A percentile compares a stretch with the other conserved stretches of the same genome.
Conservation (phyloP, 345 rosid genomes). For the Aegle marmelos region DNA sequence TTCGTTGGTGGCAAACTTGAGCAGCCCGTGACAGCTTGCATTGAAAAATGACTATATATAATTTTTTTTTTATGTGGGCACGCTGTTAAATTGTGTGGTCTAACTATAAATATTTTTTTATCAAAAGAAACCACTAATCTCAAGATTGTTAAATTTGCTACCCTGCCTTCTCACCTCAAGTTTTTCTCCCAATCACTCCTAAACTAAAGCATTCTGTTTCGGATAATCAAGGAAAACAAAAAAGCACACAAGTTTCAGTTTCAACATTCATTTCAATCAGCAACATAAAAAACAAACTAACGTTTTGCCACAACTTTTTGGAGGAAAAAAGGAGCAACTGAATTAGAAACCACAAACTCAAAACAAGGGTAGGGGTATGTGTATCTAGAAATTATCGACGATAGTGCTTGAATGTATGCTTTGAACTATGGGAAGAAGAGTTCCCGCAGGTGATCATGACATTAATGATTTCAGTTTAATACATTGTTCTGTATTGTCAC, state of each 20-base stretch:
- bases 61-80: too few relatives aligned
- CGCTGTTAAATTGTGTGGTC: too few relatives aligned
- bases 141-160: neutral
- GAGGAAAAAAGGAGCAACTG: neutral
- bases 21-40: too few relatives aligned
- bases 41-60: too few relatives aligned
- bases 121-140: neutral
- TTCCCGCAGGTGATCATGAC: slow-evolving; percentile 15
- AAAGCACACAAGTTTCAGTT: neutral
- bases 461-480: neutral
- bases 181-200: slow-evolving; percentile 14
- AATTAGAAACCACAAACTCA: neutral
- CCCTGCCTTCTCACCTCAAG: slow-evolving; percentile 15
- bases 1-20: too few relatives aligned
- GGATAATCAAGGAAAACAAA: neutral
- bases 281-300: neutral
- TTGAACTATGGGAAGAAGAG: slow-evolving; percentile 37
- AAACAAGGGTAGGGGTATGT: neutral
- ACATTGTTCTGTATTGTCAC: slow-evolving; percentile 12
- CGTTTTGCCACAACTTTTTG: neutral
- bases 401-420: neutral
- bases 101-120: too few relatives aligned
- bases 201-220: slow-evolving; percentile 24
- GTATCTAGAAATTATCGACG: neutral
- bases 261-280: neutral